Base-by-base conservation (phyloP, 306 rosid species). In the Citrullus amarus region DNA sequence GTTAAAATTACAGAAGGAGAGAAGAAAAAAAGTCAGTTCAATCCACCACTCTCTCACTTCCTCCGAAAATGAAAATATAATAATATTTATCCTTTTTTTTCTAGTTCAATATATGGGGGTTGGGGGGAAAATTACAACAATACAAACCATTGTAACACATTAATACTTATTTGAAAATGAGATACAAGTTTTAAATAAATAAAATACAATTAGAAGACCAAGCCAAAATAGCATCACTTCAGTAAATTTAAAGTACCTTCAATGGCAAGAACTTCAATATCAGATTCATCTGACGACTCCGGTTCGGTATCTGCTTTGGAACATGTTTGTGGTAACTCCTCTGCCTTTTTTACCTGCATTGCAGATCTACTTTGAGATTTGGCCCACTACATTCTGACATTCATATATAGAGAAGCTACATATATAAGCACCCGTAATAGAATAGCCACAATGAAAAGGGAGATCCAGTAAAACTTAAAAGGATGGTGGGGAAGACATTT, bases 281-380 rank as follows among this genome's bases (percentile, higher is more conserved):
- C 90, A 48, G 83, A 71, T 57, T 87, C 77, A 85, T 86, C 75
- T 55, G 75, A 79, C 7, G 76, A 60, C 78, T 88, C 89, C 61
- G 67, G 12, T 77, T 87, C 91, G 46, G 80, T 81, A 63, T 80
- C 90, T 70, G 78, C 41, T 79, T 77, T 59, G 74, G 83, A 84
- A 69, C 48, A 58, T 65, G 22, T 80, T 74, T 3, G 88, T 46
- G 88, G 78, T 62, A 86, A 78, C 28, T 39, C 80, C 32, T 90
- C 97, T 78, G 77, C 81, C 84, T 84, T 95, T 85, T 85, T 92
- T 34, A 81, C 97, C 98, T 95, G 78, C 80, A 39, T 77, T 17
- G 60, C 68, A 79, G 83, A 88, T 50, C 36, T 39, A 74, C 54
- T 56, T 75, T 65, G 54, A 82, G n/a, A 78, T 73, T 25, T 61